Percentiles rank a stretch among this genome's conserved stretches.
Conservation (phyloP, 345 rosid genomes). For the Hibiscus syriacus region DNA sequence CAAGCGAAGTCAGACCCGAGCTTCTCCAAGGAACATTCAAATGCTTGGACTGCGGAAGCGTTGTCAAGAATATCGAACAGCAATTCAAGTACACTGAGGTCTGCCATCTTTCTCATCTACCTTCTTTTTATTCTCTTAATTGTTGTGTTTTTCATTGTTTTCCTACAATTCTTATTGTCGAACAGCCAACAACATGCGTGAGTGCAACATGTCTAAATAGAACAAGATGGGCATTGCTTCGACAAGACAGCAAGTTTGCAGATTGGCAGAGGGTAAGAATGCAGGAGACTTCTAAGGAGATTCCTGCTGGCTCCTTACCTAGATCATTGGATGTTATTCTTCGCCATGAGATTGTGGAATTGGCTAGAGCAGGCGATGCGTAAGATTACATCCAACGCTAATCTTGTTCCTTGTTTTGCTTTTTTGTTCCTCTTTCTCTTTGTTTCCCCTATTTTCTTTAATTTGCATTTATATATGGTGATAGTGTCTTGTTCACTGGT, state of each 20-base stretch:
- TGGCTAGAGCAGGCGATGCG: conserved; percentile 98
- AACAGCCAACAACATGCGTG: conserved; percentile 81
- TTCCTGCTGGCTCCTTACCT: conserved; percentile 95
- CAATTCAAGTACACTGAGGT: conserved; percentile 97
- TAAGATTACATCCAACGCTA: conserved; percentile 24
- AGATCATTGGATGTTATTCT: conserved; percentile 88
- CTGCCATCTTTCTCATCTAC: neutral
- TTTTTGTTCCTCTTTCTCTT: neutral
- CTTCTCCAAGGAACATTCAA: conserved; percentile 84
- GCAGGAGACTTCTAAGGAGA: conserved; percentile 98
- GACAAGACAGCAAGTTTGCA: conserved; percentile 93
- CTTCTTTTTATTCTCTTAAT: neutral
- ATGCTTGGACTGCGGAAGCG: conserved; percentile 76
- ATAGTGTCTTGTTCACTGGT: conserved; percentile 91
- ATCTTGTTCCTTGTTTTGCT: neutral
- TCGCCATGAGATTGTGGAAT: conserved; percentile 95
- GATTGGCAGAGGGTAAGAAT: conserved; percentile 98
- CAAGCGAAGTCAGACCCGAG: conserved; percentile 96
- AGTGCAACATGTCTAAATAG: conserved; percentile 60
- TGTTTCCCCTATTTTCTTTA: neutral
- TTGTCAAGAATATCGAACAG: conserved; percentile 81
- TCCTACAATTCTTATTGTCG: neutral
- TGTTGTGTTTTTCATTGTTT: neutral
- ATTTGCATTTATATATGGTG: conserved; percentile 4
- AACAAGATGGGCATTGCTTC: conserved; percentile 73